Evolutionary conservation across 768 basidiomycete species (phyloP).

Genomic region (Trametes maxima): DNA sequence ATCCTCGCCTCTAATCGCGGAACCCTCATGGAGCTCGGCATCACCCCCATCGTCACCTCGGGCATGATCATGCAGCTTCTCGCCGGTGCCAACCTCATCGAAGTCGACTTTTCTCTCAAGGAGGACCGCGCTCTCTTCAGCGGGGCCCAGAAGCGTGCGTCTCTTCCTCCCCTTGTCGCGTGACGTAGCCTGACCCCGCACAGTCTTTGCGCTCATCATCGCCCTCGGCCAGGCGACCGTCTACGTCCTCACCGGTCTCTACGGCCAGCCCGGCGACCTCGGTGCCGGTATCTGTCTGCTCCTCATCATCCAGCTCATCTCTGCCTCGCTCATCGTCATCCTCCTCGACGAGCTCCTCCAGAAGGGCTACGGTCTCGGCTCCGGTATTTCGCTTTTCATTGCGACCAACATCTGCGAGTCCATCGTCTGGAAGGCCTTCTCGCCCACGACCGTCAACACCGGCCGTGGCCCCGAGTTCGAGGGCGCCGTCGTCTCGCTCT

Average conservation of each 20-base stretch:
- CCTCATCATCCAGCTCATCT: constrained; percentile 93
- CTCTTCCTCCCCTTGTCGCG: not conserved
- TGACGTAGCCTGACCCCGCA: not conserved
- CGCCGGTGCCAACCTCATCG: constrained; percentile 95
- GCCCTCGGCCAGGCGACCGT: constrained; percentile 96
- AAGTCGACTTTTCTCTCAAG: constrained; percentile 96
- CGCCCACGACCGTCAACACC: constrained; percentile 96
- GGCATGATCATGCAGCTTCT: constrained; percentile 99
- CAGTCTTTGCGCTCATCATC: constrained; percentile 97
- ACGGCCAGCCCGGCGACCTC: constrained; percentile 90
- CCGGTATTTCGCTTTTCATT: constrained; percentile 98
- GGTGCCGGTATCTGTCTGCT: constrained; percentile 97
- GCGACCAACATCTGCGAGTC: constrained; percentile 99
- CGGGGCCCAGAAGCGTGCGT: constrained; percentile 90
- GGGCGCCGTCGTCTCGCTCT: constrained; percentile 92
- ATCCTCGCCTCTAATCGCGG: constrained; percentile 98
- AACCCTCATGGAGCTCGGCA: constrained; percentile 99
- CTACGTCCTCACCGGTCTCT: constrained; percentile 95
- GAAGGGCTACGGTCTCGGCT: constrained; percentile 98
- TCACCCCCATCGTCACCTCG: constrained; percentile 95
- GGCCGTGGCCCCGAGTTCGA: constrained; percentile 98
- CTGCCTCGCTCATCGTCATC: constrained; percentile 94
- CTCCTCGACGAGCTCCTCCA: constrained; percentile 98
- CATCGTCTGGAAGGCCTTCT: constrained; percentile 99
- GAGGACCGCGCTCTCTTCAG: constrained; percentile 96